Conservation (phyloP, 768 basidiomycete genomes). For the Russula emetica region DNA sequence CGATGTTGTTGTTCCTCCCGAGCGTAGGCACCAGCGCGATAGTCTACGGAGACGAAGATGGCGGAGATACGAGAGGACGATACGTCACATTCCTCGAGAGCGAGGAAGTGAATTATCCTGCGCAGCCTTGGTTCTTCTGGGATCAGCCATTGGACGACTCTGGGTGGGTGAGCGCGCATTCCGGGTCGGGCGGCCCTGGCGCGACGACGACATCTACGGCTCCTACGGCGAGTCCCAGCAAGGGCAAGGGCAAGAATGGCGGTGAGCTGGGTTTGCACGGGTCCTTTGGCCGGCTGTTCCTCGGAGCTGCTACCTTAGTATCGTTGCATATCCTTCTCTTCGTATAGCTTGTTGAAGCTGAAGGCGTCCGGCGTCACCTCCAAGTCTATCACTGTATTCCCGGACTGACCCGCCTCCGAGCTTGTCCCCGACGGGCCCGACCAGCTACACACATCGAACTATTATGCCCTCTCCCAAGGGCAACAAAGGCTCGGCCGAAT, state of each 20-base stretch:
- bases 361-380: no score
- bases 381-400: no score
- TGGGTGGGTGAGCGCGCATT: slow-evolving; percentile 11
- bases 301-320: background rate
- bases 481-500: background rate
- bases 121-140: slow-evolving; percentile 26
- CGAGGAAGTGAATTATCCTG: slow-evolving; percentile 16
- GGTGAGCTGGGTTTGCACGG: background rate
- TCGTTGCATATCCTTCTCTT: slow-evolving; percentile 1
- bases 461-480: background rate
- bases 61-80: slow-evolving; percentile 29
- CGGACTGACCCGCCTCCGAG: no score
- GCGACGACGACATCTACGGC: background rate
- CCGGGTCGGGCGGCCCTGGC: background rate
- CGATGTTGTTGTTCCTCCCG: slow-evolving; percentile 26
- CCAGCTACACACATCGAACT: no score
- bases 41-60: slow-evolving; percentile 35
- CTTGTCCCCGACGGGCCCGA: no score
- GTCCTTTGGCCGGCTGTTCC: background rate
- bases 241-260: background rate
- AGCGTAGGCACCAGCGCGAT: slow-evolving; percentile 31
- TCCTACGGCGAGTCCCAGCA: background rate
- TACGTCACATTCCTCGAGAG: slow-evolving; percentile 27
- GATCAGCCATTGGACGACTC: slow-evolving; percentile 22
- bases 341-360: background rate